These are phyloP conservation scores for Sarocladium strictum DNA, from an alignment of 2,329 filamentous ascomycete species.

Conservation along the genomic window DNA sequence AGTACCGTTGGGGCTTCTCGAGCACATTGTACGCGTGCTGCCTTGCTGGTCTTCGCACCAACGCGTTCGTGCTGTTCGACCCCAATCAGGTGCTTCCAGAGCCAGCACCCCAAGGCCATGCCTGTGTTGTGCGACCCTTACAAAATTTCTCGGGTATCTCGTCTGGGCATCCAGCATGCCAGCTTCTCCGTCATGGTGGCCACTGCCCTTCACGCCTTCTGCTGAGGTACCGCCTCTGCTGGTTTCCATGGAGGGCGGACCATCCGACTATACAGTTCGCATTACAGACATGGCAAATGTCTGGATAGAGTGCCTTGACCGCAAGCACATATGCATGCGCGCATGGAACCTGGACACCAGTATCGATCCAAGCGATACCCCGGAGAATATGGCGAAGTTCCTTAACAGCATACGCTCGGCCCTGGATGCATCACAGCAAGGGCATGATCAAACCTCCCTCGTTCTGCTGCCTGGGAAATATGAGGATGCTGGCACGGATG, in stretches of 20 bases:
- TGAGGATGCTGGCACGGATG: slow-evolving; percentile 20
- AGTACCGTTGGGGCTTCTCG: neutral
- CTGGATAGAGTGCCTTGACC: slow-evolving; percentile 63
- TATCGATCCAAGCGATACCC: slow-evolving; percentile 67
- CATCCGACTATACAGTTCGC: slow-evolving; percentile 55
- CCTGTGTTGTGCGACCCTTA: neutral
- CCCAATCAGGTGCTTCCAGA: no score
- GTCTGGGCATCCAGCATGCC: neutral
- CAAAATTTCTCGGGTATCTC: neutral
- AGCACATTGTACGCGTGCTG: neutral
- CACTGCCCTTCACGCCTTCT: slow-evolving; percentile 36
- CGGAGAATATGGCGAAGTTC: slow-evolving; percentile 61
- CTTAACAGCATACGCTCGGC: slow-evolving; percentile 54
- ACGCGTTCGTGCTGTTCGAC: neutral
- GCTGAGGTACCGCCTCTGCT: slow-evolving; percentile 53
- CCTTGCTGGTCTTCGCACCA: neutral
- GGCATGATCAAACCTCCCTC: slow-evolving; percentile 39
- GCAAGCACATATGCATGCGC: slow-evolving; percentile 55
- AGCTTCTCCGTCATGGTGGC: slow-evolving; percentile 36
- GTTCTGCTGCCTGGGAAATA: slow-evolving; percentile 27
- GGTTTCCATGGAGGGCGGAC: slow-evolving; percentile 50
- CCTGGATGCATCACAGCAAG: slow-evolving; percentile 39
- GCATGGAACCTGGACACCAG: slow-evolving; percentile 58
- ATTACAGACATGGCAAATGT: slow-evolving; percentile 67
- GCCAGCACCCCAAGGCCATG: no score